Evolutionary conservation across 331 rosid genomes (phyloP).

Genomic region (Arachis monticola): DNA sequence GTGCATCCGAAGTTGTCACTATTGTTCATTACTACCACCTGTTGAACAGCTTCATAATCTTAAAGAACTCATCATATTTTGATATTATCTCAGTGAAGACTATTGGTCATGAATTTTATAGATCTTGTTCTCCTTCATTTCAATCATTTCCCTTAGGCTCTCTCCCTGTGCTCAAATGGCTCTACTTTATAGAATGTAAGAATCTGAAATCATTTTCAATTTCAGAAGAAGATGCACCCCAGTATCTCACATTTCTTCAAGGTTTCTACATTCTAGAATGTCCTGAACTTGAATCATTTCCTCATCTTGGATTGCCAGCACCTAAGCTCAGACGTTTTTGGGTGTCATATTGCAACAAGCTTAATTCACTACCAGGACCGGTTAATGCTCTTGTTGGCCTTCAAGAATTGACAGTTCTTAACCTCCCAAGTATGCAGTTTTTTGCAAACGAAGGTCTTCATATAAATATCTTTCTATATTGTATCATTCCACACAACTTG

Average conservation of each 20-base stretch:
- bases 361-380: neutral
- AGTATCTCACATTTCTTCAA: constrained; percentile 2
- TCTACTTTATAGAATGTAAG: neutral
- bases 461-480: too few relatives aligned
- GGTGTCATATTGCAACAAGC: neutral
- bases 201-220: constrained; percentile 9
- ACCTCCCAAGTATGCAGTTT: constrained; percentile 1
- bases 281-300: constrained; percentile 19
- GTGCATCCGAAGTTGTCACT: constrained; percentile 14
- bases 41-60: constrained; percentile 44
- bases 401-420: neutral
- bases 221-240: neutral
- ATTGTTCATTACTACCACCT: constrained; percentile 41
- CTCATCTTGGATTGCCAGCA: neutral
- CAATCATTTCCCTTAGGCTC: constrained; percentile 12
- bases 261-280: neutral
- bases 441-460: constrained; percentile 13
- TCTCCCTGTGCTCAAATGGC: constrained; percentile 9
- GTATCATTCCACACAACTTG: too few relatives aligned
- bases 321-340: neutral
- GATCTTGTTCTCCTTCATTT: neutral
- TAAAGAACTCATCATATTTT: constrained; percentile 13
- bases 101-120: constrained; percentile 35
- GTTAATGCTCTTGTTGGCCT: neutral
- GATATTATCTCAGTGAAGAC: constrained; percentile 11